Conservation (phyloP, 164 flowering plant species). For the Stephania cephalantha region DNA sequence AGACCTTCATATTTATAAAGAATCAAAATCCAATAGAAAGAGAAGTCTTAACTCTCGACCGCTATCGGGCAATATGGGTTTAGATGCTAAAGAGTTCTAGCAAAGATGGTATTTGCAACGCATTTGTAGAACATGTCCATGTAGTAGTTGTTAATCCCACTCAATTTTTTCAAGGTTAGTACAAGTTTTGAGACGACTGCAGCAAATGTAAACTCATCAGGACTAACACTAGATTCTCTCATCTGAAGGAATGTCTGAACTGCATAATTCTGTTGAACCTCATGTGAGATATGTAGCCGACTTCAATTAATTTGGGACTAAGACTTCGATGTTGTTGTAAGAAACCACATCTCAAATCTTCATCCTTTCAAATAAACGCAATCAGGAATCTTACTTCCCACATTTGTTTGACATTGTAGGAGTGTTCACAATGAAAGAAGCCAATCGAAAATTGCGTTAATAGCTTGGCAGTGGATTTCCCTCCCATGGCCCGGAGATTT, state of each 20-base stretch:
- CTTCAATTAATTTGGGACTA: too few relatives aligned
- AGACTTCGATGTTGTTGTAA: too few relatives aligned
- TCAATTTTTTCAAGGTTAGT: conserved; percentile 31
- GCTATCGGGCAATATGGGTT: too few relatives aligned
- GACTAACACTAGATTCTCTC: conserved; percentile 43
- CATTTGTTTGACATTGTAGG: conserved; percentile 76
- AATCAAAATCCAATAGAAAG: too few relatives aligned
- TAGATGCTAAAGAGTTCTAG: conserved; percentile 30
- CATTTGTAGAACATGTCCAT: conserved; percentile 35
- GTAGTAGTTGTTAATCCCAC: conserved; percentile 67
- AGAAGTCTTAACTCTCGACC: too few relatives aligned
- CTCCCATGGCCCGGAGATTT: conserved; percentile 44
- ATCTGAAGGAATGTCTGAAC: conserved; percentile 42
- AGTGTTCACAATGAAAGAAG: conserved; percentile 61
- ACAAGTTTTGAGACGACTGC: too few relatives aligned
- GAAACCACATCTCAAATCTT: too few relatives aligned
- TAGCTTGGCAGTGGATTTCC: conserved; percentile 51
- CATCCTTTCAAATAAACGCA: conserved; percentile 58
- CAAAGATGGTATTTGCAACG: conserved; percentile 64
- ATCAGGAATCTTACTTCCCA: conserved; percentile 56
- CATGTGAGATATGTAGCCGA: too few relatives aligned
- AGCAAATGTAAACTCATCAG: conserved; percentile 86
- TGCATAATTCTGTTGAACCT: conserved; percentile 47
- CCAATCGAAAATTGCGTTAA: conserved; percentile 50
- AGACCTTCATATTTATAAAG: too few relatives aligned